Evolutionary conservation across 129 eudicot species (phyloP).

Genomic region (Escallonia herrerae): DNA sequence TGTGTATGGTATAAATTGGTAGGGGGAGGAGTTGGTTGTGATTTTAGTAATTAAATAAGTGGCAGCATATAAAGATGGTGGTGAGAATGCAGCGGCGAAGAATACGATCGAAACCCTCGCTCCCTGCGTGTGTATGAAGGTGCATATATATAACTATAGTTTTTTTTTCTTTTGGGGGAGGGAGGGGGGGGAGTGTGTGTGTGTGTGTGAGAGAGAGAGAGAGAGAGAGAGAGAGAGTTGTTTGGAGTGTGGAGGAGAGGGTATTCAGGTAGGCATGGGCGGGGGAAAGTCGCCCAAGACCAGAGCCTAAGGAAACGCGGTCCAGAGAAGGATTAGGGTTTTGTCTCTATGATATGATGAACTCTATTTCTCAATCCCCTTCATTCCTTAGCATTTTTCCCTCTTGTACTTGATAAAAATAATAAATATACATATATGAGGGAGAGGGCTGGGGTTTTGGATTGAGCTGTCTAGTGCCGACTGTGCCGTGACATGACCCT

Average conservation of each 20-base stretch:
- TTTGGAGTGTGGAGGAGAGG: conserved; percentile 1
- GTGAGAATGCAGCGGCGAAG: background rate
- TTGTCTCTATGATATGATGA: background rate
- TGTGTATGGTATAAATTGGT: background rate
- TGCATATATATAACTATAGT: no score
- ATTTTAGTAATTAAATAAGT: background rate
- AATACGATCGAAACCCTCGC: background rate
- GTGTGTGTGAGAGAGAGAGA: background rate
- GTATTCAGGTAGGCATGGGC: background rate
- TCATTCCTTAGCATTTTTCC: background rate
- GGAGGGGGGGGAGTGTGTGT: no score
- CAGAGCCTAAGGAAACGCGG: conserved; percentile 36
- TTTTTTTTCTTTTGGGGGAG: no score
- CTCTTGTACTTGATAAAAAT: background rate
- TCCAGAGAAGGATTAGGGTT: background rate
- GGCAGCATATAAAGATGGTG: conserved; percentile 25
- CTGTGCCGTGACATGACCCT: conserved; percentile 38
- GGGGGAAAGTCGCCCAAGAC: conserved; percentile 29
- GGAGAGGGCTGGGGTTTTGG: conserved; percentile 17
- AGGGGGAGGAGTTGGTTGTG: no score
- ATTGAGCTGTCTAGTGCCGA: conserved; percentile 34
- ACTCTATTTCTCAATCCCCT: background rate
- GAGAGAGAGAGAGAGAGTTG: no score
- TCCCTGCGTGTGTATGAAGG: conserved; percentile 2
- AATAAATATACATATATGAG: conserved; percentile 6